phyloP scores from a whole-genome alignment of 169 alveolate genomes.

The Babesia ovata region DNA sequence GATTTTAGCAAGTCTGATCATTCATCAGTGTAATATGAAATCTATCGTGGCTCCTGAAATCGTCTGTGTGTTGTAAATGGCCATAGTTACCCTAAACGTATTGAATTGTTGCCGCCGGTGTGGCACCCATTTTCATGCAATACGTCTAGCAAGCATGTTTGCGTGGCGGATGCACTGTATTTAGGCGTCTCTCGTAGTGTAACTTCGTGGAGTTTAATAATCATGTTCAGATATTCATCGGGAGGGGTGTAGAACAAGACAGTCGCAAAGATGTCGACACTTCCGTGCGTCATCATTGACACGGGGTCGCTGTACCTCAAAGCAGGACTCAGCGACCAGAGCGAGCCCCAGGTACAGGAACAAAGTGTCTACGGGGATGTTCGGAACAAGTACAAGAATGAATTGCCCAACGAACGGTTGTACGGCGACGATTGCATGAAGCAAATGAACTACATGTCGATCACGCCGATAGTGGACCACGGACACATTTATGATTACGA shows the following conservation, averaged over 20 bases:
- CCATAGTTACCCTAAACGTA: too few species aligned
- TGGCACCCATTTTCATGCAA: too few species aligned
- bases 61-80: too few species aligned
- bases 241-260: too few species aligned
- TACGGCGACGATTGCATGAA: conserved; percentile 68
- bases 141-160: too few species aligned
- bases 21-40: too few species aligned
- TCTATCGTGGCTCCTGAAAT: too few species aligned
- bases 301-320: conserved; percentile 56
- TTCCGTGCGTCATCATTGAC: conserved; percentile 52
- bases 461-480: conserved; percentile 71
- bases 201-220: neutral
- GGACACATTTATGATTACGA: conserved; percentile 64
- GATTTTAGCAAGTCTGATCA: too few species aligned
- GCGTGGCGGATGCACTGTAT: too few species aligned
- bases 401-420: conserved; percentile 25
- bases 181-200: too few species aligned
- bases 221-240: neutral
- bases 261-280: conserved; percentile 36
- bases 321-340: conserved; percentile 53
- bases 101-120: too few species aligned
- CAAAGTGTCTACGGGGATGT: conserved; percentile 48
- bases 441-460: conserved; percentile 58
- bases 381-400: conserved; percentile 21
- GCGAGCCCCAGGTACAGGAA: conserved; percentile 22